Conservation (phyloP, 176 grass and related monocot genomes). For the Eragrostis curvula region DNA sequence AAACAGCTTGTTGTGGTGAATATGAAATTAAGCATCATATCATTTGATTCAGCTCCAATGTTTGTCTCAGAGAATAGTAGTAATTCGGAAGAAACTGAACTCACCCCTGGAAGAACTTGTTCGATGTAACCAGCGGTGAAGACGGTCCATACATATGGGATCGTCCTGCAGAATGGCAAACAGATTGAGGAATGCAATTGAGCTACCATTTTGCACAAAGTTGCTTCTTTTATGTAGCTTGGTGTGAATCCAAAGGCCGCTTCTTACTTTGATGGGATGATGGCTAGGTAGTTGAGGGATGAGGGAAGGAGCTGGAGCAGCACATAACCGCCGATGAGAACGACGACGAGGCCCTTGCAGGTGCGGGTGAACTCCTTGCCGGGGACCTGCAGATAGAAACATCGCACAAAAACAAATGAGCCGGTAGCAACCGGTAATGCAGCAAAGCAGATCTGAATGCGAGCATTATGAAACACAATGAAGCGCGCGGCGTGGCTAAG, state of each 20-base stretch:
- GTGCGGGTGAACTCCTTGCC: conserved; percentile 91
- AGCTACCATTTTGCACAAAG: neutral
- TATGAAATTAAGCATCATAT: neutral
- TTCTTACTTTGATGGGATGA: conserved; percentile 81
- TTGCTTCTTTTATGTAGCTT: neutral
- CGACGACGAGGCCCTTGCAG: conserved; percentile 87
- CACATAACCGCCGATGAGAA: conserved; percentile 79
- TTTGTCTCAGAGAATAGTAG: neutral
- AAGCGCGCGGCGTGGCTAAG: neutral
- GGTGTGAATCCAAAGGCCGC: neutral
- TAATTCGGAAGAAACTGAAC: neutral
- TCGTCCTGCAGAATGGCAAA: conserved; percentile 61
- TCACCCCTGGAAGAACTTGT: conserved; percentile 93
- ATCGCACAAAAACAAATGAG: neutral
- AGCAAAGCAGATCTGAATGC: conserved; percentile 2
- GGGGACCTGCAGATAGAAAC: conserved; percentile 28
- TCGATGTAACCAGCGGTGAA: conserved; percentile 96
- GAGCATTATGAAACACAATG: neutral
- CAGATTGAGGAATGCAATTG: neutral
- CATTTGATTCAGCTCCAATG: too few species aligned
- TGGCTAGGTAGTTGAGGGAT: conserved; percentile 75
- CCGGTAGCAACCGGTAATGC: neutral
- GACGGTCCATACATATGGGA: conserved; percentile 96
- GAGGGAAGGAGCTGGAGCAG: conserved; percentile 80
- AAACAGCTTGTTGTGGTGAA: neutral